phyloP scores from a whole-genome alignment of 2,329 filamentous ascomycete genomes.

The Ceratocystis alfenasii region DNA sequence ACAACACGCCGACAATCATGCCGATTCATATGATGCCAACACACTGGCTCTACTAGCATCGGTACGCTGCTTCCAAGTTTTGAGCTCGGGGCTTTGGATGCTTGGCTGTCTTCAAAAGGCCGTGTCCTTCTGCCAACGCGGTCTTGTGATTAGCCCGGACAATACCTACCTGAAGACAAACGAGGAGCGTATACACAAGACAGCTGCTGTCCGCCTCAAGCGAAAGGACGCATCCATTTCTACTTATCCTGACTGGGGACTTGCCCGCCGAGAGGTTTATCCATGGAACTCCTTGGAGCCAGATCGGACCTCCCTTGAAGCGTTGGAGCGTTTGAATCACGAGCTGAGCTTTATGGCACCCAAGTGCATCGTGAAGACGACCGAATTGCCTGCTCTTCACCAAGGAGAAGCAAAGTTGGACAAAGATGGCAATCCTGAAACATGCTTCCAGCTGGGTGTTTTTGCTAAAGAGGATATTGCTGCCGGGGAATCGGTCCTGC shows the following conservation, averaged over 20 bases:
- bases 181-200: conserved; percentile 41
- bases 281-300: conserved; percentile 58
- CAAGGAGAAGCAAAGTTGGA: conserved; percentile 40
- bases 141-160: conserved; percentile 42
- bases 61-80: conserved; percentile 46
- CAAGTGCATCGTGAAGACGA: conserved; percentile 67
- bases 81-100: conserved; percentile 47
- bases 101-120: conserved; percentile 59
- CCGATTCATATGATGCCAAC: background rate
- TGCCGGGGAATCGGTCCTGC: conserved; percentile 63
- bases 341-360: conserved; percentile 59
- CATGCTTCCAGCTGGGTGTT: conserved; percentile 69
- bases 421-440: conserved; percentile 39
- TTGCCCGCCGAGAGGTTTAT: conserved; percentile 59
- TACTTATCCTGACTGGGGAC: conserved; percentile 55
- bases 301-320: conserved; percentile 57
- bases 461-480: conserved; percentile 75
- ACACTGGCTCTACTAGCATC: conserved; percentile 35
- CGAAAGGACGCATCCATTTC: conserved; percentile 37
- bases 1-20: background rate
- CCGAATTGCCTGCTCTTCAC: conserved; percentile 61
- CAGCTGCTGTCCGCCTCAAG: conserved; percentile 40
- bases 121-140: conserved; percentile 51
- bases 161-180: conserved; percentile 46
- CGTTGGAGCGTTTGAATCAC: conserved; percentile 59